These are phyloP conservation scores for Didymella pomorum DNA, from an alignment of 2,329 filamentous ascomycete genomes.

Conservation along the genomic window DNA sequence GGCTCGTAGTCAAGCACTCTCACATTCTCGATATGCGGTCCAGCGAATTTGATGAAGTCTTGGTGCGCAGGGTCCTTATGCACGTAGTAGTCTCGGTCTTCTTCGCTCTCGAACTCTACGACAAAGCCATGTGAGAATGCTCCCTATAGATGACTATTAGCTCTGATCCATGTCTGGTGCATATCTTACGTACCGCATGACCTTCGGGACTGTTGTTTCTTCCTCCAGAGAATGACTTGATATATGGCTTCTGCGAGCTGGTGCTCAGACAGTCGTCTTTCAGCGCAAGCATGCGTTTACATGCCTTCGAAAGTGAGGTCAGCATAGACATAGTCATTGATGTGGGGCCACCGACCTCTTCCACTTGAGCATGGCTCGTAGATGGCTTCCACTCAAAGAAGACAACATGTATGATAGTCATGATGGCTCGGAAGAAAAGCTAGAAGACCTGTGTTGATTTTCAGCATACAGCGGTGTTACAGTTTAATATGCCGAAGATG, in stretches of 20 bases:
- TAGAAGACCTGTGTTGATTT: no score
- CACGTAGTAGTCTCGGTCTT: slow-evolving; percentile 74
- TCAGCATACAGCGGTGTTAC: background rate
- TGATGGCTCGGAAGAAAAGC: slow-evolving; percentile 44
- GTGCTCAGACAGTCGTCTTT: slow-evolving; percentile 68
- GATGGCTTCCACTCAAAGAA: slow-evolving; percentile 70
- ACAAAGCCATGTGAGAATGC: slow-evolving; percentile 76
- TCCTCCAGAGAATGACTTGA: slow-evolving; percentile 66
- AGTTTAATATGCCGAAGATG: background rate
- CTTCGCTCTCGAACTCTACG: slow-evolving; percentile 68
- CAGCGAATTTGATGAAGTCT: slow-evolving; percentile 64
- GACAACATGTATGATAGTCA: slow-evolving; percentile 74
- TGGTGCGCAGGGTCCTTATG: slow-evolving; percentile 69
- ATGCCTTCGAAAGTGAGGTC: slow-evolving; percentile 55
- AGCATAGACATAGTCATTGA: slow-evolving; percentile 2
- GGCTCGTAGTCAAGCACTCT: slow-evolving; percentile 68
- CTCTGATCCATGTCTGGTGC: background rate
- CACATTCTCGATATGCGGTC: slow-evolving; percentile 60
- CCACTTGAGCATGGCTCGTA: slow-evolving; percentile 58
- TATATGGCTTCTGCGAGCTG: slow-evolving; percentile 66
- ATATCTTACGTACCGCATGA: slow-evolving; percentile 59
- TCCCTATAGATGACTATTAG: slow-evolving; percentile 48
- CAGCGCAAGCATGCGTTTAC: slow-evolving; percentile 64
- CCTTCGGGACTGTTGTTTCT: slow-evolving; percentile 69
- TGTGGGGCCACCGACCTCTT: slow-evolving; percentile 56